Percentiles rank a stretch among this genome's conserved stretches.
Evolutionary conservation across 2,329 filamentous ascomycete genomes (phyloP).

Genomic region (Zalaria obscura): DNA sequence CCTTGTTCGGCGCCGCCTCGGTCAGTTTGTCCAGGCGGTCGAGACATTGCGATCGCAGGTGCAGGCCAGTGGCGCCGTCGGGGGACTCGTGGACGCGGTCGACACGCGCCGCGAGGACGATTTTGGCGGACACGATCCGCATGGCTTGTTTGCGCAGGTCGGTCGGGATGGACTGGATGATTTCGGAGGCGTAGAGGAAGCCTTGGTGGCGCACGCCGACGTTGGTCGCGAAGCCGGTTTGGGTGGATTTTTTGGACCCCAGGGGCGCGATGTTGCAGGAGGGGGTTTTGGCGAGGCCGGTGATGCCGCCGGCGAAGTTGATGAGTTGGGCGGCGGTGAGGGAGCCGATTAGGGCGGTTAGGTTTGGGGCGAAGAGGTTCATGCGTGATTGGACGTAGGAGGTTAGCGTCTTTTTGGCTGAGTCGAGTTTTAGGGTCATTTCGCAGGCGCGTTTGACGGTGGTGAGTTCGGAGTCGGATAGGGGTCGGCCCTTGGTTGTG

Average conservation of each 20-base stretch:
- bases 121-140: constrained; percentile 85
- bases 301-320: constrained; percentile 80
- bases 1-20: constrained; percentile 81
- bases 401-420: constrained; percentile 72
- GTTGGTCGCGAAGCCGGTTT: constrained; percentile 79
- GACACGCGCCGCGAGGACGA: constrained; percentile 82
- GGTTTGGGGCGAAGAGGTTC: constrained; percentile 87
- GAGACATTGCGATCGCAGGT: constrained; percentile 68
- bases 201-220: constrained; percentile 83
- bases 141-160: constrained; percentile 89
- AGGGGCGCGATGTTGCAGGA: constrained; percentile 85
- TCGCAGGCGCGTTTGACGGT: constrained; percentile 66
- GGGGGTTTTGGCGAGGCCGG: constrained; percentile 79
- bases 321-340: constrained; percentile 92
- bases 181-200: constrained; percentile 81
- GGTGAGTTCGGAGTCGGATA: constrained; percentile 61
- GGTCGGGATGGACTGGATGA: constrained; percentile 70
- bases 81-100: constrained; percentile 72
- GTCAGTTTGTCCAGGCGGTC: constrained; percentile 85
- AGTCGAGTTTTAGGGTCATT: constrained; percentile 77
- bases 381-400: constrained; percentile 96
- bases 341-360: constrained; percentile 81
- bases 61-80: constrained; percentile 70
- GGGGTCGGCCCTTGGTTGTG: constrained; percentile 66
- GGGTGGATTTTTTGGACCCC: constrained; percentile 75